These are phyloP conservation scores for Pulveroboletus sp. DNA, from an alignment of 768 basidiomycete genomes.

Conservation along the genomic window DNA sequence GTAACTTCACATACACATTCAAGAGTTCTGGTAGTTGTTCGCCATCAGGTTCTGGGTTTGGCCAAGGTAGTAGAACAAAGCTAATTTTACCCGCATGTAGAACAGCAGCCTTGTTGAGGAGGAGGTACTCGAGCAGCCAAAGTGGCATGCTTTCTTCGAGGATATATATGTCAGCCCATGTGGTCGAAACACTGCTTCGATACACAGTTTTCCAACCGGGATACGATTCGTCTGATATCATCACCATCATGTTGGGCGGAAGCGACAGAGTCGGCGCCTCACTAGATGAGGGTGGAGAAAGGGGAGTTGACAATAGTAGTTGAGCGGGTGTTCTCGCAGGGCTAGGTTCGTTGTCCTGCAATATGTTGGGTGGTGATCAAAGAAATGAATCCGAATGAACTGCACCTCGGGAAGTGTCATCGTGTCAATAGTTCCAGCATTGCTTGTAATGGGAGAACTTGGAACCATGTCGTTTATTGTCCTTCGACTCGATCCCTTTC, in stretches of 20 bases:
- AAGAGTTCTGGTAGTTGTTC: slow-evolving; percentile 77
- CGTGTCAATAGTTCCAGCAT: slow-evolving; percentile 12
- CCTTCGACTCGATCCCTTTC: slow-evolving; percentile 50
- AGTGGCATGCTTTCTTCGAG: slow-evolving; percentile 80
- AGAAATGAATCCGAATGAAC: neutral
- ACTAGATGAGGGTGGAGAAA: slow-evolving; percentile 62
- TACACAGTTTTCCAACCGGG: slow-evolving; percentile 78
- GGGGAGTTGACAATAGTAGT: slow-evolving; percentile 48
- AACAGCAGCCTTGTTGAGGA: slow-evolving; percentile 59
- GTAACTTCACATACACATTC: slow-evolving; percentile 64
- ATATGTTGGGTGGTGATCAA: neutral
- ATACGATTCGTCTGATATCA: slow-evolving; percentile 79
- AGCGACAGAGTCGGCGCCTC: slow-evolving; percentile 72
- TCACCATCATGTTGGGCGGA: slow-evolving; percentile 57
- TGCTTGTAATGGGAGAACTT: slow-evolving; percentile 23
- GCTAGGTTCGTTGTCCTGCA: slow-evolving; percentile 26
- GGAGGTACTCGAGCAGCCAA: slow-evolving; percentile 87
- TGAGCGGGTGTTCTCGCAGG: slow-evolving; percentile 52
- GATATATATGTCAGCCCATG: slow-evolving; percentile 47
- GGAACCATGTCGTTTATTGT: slow-evolving; percentile 16
- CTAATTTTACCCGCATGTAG: slow-evolving; percentile 72
- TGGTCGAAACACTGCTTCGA: slow-evolving; percentile 61
- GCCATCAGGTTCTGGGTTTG: slow-evolving; percentile 50
- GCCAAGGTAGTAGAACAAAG: slow-evolving; percentile 84
- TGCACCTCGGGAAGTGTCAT: slow-evolving; percentile 25